Base-by-base conservation (phyloP, 345 rosid species). In the Erodium maritimum region DNA sequence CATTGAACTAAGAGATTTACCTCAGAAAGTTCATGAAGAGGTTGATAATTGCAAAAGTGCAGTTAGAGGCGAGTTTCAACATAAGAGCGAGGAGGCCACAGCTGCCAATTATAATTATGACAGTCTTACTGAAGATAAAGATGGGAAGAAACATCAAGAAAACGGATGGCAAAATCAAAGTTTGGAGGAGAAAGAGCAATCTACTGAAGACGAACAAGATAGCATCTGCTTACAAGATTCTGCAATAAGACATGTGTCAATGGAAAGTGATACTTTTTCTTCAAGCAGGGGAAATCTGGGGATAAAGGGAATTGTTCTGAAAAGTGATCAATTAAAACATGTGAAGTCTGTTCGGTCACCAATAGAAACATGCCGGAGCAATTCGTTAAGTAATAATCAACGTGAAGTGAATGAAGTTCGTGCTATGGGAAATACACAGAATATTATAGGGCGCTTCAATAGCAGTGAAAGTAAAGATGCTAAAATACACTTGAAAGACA, bases 301-400 rank as follows among this genome's bases (percentile, higher is more conserved):
- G 63, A 56, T 66, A 63, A 78, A 61, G 63, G 72, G 71, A 14
- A 67, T 68, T 63, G 63, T 70, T 62, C 71, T 69, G 19, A 65
- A 63, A 62, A 66, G n/a, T 62, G 88, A 85, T 61, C 73, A 77
- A 62, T 64, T 77, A 62, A 82, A 72, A 67, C 79, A 68, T 63
- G 83, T 81, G 62, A 81, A 78, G 70, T 82, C 93, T 56, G 81
- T 80, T 69, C 73, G 84, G 64, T 82, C 88, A 51, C 73, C 81
- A 46, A 55, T 77, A 20, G 91, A 86, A 48, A 56, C 75, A 3
- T 61, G 64, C 29, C 66, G 76, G 62, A 68, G 70, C 67, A 75
- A 59, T 71, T 37, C 14, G 1, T 5, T 78, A 75, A 64, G 53
- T 17, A 19, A 63, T 42, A 57, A 68, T 66, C 73, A 66, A 34